These are phyloP conservation scores for Colletotrichum noveboracense DNA, from an alignment of 2,329 filamentous ascomycete species.

Conservation along the genomic window DNA sequence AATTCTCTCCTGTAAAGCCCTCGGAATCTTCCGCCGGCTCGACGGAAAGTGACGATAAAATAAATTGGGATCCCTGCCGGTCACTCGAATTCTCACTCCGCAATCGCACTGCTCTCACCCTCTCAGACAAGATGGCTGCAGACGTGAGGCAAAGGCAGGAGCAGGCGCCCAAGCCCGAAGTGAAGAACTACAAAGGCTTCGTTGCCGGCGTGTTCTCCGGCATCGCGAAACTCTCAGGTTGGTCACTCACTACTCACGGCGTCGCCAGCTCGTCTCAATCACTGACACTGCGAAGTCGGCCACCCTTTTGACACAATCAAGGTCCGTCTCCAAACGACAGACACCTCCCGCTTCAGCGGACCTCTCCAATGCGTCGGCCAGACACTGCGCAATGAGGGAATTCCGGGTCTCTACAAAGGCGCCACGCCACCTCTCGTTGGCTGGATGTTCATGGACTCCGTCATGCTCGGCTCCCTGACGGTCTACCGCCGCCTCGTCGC, in stretches of 20 bases:
- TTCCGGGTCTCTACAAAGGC: conserved; percentile 90
- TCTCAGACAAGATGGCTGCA: conserved; percentile 9
- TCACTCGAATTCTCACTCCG: background rate
- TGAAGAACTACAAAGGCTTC: conserved; percentile 88
- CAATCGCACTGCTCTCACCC: background rate
- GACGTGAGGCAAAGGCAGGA: conserved; percentile 31
- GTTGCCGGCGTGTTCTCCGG: conserved; percentile 96
- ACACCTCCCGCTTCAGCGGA: conserved; percentile 78
- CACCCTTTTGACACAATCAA: conserved; percentile 95
- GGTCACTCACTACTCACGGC: background rate
- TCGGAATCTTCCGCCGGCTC: background rate
- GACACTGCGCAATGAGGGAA: conserved; percentile 85
- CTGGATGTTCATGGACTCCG: conserved; percentile 95
- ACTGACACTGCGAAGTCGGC: conserved; percentile 49
- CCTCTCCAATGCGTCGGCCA: conserved; percentile 85
- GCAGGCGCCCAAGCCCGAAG: conserved; percentile 37
- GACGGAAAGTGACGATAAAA: background rate
- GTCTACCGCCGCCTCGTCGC: conserved; percentile 86
- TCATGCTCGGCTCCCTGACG: conserved; percentile 91
- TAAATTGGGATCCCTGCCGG: background rate
- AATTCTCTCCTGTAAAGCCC: background rate
- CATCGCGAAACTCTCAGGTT: conserved; percentile 82
- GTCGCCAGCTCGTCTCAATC: background rate
- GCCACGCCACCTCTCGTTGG: conserved; percentile 90
- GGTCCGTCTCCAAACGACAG: conserved; percentile 89